Evolutionary conservation across 148 eudicot genomes (phyloP).

Genomic region (Hydrangea macrophylla): DNA sequence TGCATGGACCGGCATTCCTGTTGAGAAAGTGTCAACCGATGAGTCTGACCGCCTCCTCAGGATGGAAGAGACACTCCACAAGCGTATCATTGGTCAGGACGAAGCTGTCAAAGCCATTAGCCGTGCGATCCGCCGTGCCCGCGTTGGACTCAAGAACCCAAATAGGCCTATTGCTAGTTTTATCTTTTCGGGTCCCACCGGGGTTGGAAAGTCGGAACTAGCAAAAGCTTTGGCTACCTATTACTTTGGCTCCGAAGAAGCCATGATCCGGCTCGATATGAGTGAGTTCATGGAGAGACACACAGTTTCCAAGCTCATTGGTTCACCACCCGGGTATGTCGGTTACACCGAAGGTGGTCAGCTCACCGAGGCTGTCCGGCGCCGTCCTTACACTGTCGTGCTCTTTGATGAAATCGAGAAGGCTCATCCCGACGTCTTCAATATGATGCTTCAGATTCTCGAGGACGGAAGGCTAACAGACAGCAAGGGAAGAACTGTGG

Average conservation of each 20-base stretch:
- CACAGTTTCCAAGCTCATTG: constrained; percentile 46
- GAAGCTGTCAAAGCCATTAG: constrained; percentile 53
- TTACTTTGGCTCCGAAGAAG: constrained; percentile 50
- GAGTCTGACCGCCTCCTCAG: constrained; percentile 44
- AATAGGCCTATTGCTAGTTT: constrained; percentile 54
- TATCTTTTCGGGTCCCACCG: constrained; percentile 52
- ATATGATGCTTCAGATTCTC: constrained; percentile 52
- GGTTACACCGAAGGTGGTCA: constrained; percentile 58
- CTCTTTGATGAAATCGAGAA: constrained; percentile 61
- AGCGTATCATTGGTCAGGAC: constrained; percentile 49
- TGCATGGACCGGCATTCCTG: constrained; percentile 46
- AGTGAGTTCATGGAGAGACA: constrained; percentile 55
- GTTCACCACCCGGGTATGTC: constrained; percentile 58
- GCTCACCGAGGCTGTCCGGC: constrained; percentile 44
- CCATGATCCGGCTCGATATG: constrained; percentile 59
- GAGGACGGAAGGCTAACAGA: constrained; percentile 62
- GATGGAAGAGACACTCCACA: constrained; percentile 43
- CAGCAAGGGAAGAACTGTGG: constrained; percentile 47
- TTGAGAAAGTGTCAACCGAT: constrained; percentile 29
- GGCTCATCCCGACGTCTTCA: constrained; percentile 45
- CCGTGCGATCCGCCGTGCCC: constrained; percentile 52
- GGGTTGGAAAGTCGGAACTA: constrained; percentile 60
- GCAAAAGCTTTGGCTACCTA: constrained; percentile 47
- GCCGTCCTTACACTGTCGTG: constrained; percentile 40
- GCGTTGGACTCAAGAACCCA: constrained; percentile 46